phyloP scores from a whole-genome alignment of 192 early-diverging fungal genomes.

The Funneliformis mosseae region DNA sequence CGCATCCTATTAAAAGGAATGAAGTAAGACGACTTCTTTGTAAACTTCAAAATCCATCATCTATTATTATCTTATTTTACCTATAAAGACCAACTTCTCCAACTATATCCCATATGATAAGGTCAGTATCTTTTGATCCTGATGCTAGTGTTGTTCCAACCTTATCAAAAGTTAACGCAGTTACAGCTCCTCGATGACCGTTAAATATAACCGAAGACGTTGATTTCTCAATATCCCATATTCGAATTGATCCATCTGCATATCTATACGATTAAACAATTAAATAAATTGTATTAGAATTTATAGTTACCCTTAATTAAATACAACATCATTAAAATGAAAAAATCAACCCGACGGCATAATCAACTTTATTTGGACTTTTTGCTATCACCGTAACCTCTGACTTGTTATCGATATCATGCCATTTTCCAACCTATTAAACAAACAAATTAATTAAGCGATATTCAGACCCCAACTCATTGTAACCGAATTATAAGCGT shows the following conservation, averaged over 20 bases:
- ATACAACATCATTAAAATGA: too few relatives aligned
- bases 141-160: conserved; percentile 84
- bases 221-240: conserved; percentile 71
- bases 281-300: neutral
- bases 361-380: conserved; percentile 67
- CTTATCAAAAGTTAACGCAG: conserved; percentile 80
- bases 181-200: conserved; percentile 87
- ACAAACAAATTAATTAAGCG: neutral
- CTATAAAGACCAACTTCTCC: conserved; percentile 83
- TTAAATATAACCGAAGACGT: conserved; percentile 76
- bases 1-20: conserved; percentile 57
- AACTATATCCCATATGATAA: conserved; percentile 95
- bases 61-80: conserved; percentile 26
- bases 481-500: neutral
- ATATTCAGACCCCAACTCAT: too few relatives aligned
- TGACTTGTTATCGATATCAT: conserved; percentile 77
- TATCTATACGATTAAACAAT: conserved; percentile 58
- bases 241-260: conserved; percentile 87
- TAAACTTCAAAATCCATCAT: neutral
- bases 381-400: conserved; percentile 83
- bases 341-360: conserved; percentile 81
- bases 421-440: conserved; percentile 68
- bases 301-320: neutral
- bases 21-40: neutral
- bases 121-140: conserved; percentile 90